Conservation (phyloP, 2,329 filamentous ascomycete genomes). For the Coniochaeta sp. region DNA sequence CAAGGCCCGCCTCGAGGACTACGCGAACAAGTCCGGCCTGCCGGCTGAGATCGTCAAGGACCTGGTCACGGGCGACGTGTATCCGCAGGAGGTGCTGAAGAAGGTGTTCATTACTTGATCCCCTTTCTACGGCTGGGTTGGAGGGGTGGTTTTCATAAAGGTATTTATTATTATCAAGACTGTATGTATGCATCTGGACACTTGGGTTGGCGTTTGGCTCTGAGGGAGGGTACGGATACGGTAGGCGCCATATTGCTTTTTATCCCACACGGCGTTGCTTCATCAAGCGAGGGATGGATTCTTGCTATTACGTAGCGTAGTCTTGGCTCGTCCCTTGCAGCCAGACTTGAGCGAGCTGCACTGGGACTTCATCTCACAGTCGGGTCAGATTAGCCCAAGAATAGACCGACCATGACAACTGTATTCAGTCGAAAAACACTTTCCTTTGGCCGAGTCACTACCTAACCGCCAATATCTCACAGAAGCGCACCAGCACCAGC, state of each 20-base stretch:
- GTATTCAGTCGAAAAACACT: not conserved
- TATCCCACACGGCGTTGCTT: not conserved
- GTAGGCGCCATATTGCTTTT: not conserved
- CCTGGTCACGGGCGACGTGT: constrained; percentile 67
- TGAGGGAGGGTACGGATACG: not conserved
- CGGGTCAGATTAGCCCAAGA: not conserved
- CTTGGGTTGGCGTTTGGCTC: not conserved
- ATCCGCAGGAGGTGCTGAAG: constrained; percentile 54
- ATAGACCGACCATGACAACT: too few species aligned
- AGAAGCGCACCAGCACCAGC: not conserved
- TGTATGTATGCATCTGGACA: not conserved
- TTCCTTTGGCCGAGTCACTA: not conserved
- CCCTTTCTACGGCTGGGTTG: not conserved
- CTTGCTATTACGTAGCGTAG: not conserved
- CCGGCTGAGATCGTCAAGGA: constrained; percentile 64
- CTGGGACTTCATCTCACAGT: not conserved
- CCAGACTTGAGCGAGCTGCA: not conserved
- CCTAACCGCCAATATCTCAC: not conserved
- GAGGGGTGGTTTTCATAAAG: not conserved
- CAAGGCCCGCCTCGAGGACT: constrained; percentile 61
- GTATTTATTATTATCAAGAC: not conserved
- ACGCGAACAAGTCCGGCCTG: constrained; percentile 74
- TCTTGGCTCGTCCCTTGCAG: not conserved
- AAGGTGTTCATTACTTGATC: constrained; percentile 83
- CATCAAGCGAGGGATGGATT: not conserved